These are phyloP conservation scores for Malus hybrid DNA, from an alignment of 331 rosid genomes.

Conservation along the genomic window DNA sequence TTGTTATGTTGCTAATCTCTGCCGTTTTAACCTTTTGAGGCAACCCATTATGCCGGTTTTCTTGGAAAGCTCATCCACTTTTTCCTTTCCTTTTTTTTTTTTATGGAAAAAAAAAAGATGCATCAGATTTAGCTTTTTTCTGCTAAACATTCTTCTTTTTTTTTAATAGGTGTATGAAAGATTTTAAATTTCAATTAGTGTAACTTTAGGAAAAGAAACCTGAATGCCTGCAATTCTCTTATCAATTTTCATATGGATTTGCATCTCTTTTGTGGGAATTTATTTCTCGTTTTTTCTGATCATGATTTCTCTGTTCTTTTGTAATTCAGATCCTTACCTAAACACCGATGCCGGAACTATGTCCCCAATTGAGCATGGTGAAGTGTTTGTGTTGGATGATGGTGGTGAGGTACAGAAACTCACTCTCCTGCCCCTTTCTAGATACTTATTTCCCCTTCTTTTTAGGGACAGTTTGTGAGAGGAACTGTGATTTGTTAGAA, in stretches of 20 bases:
- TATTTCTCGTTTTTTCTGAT: not conserved
- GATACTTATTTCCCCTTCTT: not conserved
- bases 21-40: not conserved
- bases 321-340: constrained; percentile 78
- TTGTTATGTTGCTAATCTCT: not conserved
- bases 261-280: not conserved
- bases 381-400: constrained; percentile 87
- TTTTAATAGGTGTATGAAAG: not conserved
- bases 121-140: constrained; percentile 1
- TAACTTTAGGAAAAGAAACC: not conserved
- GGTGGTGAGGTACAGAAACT: constrained; percentile 81
- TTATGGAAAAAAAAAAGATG: not conserved
- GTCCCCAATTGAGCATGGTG: constrained; percentile 98
- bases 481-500: not conserved
- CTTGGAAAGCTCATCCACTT: constrained; percentile 9
- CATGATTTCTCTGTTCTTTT: not conserved
- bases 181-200: not conserved
- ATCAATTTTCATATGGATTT: not conserved
- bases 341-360: constrained; percentile 97
- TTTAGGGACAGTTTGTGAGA: not conserved
- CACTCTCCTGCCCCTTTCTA: not conserved
- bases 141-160: not conserved
- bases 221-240: not conserved
- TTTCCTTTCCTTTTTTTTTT: not conserved
- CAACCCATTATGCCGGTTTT: not conserved